Conservation (phyloP, 2,329 filamentous ascomycete genomes). For the Ophiostoma sp. region DNA sequence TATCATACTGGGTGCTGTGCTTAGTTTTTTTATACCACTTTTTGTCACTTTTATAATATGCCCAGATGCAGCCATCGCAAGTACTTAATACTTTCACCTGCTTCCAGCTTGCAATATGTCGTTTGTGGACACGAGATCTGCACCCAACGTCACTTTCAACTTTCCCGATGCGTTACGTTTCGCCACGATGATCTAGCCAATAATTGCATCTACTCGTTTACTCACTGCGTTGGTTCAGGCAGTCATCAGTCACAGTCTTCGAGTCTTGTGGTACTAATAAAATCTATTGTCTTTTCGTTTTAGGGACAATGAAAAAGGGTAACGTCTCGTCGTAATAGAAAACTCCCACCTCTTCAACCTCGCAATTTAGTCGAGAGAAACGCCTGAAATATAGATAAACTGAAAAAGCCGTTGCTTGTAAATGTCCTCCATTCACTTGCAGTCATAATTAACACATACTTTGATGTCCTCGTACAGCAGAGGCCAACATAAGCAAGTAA, state of each 20-base stretch:
- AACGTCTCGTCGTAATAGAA: constrained; percentile 19
- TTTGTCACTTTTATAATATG: no score
- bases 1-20: no score
- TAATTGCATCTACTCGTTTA: not conserved
- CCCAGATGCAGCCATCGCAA: no score
- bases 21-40: no score
- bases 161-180: no score
- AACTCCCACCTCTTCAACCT: constrained; percentile 19
- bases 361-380: constrained; percentile 8
- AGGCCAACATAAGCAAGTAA: not conserved
- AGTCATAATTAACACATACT: not conserved
- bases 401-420: not conserved
- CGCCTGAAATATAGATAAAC: constrained; percentile 19
- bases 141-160: no score
- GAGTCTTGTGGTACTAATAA: constrained; percentile 7
- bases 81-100: no score
- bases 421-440: constrained; percentile 7
- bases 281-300: not conserved
- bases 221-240: not conserved
- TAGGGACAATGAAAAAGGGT: constrained; percentile 7
- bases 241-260: not conserved
- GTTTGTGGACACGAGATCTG: no score
- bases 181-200: no score
- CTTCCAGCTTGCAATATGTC: no score
- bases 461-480: not conserved